Evolutionary conservation across 2,329 filamentous ascomycete species (phyloP), one percentile per base, ranked within the genome.

Genomic region (Alternaria arborescens): DNA sequence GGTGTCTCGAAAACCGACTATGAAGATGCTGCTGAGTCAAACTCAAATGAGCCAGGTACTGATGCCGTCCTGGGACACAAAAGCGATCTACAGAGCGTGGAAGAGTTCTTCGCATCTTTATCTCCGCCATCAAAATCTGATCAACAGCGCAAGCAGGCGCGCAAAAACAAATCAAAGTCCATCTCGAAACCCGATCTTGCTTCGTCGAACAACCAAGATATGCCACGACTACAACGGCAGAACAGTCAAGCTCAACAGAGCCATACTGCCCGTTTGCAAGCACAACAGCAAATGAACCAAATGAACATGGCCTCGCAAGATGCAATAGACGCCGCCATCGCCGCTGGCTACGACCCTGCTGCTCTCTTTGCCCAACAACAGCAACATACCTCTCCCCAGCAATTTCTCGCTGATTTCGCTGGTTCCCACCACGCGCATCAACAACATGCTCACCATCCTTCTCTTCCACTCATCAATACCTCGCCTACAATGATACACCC

Each of bases 1-100:
- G 95, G 95, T 3, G 92, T 98, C 16, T 92, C 92, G 4, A 88
- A 92, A 61, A 86, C 89, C 1, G 93, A 97, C 72, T 95, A 92
- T 78, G 89, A 93, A 71, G 92, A 95, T 67, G 90, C 91, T 1
- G 88, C 87, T 28, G 80, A 84, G 4, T 83, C 86, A 41, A 84
- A 87, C 70, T 89, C 89, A 75, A 91, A 90, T 68, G 91, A 96
- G 72, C 89, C 87, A 41, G 90, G 91, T 8, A 90, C 92, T n/a
- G 93, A 97, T 74, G 93, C 91, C 0, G 93, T 95, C 1, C 85
- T 97, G 66, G 92, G 93, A 61, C 92, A 97, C 71, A 94, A 94
- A 74, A 88, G 92, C 3, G 92, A 97, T 75, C 83, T 97, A n/a
- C 92, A 95, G 72, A 97, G 92, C 4, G 93, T 97, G 0, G 94